Conservation (phyloP, 139 green algal species). For the Eudorina sp. region DNA sequence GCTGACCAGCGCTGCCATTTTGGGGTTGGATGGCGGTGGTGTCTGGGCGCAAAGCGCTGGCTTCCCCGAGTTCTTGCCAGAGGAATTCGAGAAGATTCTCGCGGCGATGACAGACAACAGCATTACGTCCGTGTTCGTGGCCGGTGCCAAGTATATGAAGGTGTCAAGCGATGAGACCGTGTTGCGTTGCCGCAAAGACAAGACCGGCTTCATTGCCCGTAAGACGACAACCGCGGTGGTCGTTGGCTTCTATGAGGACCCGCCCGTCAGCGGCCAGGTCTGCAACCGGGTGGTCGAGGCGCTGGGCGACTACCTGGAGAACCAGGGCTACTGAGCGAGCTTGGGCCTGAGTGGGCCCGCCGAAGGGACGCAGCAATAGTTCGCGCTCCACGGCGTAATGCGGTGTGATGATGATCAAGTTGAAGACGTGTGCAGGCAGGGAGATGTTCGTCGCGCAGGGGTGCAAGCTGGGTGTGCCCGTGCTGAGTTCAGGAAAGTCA, state of each 20-base stretch:
- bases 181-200: constrained; percentile 78
- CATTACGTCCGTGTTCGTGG: not conserved
- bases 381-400: no score
- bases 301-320: constrained; percentile 80
- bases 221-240: constrained; percentile 77
- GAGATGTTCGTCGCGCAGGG: no score
- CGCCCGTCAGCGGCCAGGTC: constrained; percentile 63
- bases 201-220: constrained; percentile 74
- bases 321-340: constrained; percentile 69
- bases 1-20: constrained; percentile 75
- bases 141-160: constrained; percentile 61
- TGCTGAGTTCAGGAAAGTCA: no score
- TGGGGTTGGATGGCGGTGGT: constrained; percentile 75
- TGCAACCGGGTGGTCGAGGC: constrained; percentile 79
- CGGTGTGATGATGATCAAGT: no score
- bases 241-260: constrained; percentile 79
- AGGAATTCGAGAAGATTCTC: constrained; percentile 62
- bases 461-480: no score
- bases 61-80: constrained; percentile 70
- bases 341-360: not conserved
- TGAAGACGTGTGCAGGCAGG: no score
- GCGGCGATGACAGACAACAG: constrained; percentile 61
- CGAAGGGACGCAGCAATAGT: no score
- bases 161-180: constrained; percentile 52
- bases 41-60: constrained; percentile 72